Evolutionary conservation across 495 filamentous ascomycete genomes (phyloP).

Genomic region (Lepraria neglecta): DNA sequence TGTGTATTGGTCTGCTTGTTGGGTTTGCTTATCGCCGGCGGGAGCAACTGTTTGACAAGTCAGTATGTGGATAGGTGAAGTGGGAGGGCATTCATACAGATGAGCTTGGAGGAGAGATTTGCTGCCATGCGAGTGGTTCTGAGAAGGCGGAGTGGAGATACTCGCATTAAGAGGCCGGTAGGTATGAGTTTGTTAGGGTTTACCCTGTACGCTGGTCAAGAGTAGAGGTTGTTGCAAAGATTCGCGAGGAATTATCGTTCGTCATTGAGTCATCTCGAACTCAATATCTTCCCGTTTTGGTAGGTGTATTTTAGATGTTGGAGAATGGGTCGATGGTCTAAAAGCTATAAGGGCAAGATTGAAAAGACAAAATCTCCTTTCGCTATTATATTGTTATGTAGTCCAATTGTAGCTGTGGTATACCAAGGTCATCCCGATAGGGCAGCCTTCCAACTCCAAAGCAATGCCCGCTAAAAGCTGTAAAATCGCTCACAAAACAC

Average conservation of each 20-base stretch:
- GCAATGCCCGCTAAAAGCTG: conserved; percentile 15
- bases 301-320: neutral
- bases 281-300: neutral
- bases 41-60: conserved; percentile 81
- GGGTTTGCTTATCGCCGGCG: conserved; percentile 74
- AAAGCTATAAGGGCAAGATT: too few species aligned
- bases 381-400: neutral
- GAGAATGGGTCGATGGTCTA: too few species aligned
- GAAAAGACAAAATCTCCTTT: too few species aligned
- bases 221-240: neutral
- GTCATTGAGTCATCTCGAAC: neutral
- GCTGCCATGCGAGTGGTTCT: conserved; percentile 53
- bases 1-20: conserved; percentile 23
- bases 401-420: neutral
- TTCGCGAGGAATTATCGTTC: neutral
- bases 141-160: conserved; percentile 38
- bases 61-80: conserved; percentile 65
- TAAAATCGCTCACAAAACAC: conserved; percentile 8
- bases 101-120: conserved; percentile 26
- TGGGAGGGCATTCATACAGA: conserved; percentile 24
- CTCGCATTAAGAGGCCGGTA: conserved; percentile 12
- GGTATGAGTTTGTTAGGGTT: neutral
- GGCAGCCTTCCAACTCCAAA: neutral
- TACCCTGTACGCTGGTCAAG: neutral
- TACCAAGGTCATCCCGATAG: neutral